Conservation (phyloP, 805 yeast species). For the Ogataea kodamae region DNA sequence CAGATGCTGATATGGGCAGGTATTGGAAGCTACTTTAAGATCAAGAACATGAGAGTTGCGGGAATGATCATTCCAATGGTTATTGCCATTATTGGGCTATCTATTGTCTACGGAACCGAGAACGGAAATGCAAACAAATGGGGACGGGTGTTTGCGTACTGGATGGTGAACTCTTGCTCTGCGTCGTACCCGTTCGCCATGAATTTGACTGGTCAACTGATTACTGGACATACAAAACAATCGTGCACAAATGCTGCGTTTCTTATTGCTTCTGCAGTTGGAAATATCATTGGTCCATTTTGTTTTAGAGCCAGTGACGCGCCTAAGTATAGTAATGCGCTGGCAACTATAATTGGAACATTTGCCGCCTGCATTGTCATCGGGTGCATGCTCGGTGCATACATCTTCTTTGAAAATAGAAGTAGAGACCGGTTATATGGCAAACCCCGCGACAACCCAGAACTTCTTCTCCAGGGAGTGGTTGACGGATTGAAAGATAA, state of each 20-base stretch:
- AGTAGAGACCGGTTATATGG: constrained; percentile 35
- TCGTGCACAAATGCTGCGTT: constrained; percentile 40
- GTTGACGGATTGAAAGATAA: constrained; percentile 32
- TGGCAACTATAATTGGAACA: constrained; percentile 35
- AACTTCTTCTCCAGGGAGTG: constrained; percentile 27
- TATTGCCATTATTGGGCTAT: constrained; percentile 24
- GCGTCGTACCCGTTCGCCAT: constrained; percentile 27
- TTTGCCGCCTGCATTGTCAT: constrained; percentile 37
- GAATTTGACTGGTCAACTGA: constrained; percentile 32
- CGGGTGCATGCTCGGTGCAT: constrained; percentile 30
- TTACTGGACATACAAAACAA: constrained; percentile 53
- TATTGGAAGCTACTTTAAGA: constrained; percentile 13
- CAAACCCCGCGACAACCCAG: constrained; percentile 25
- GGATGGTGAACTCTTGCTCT: constrained; percentile 32
- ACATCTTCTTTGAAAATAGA: constrained; percentile 37
- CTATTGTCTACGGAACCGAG: constrained; percentile 27
- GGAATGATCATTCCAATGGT: constrained; percentile 24
- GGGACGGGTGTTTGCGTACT: constrained; percentile 31
- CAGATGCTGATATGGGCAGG: constrained; percentile 21
- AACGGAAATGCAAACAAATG: constrained; percentile 23
- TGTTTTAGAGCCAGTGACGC: constrained; percentile 44
- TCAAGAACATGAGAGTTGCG: constrained; percentile 21
- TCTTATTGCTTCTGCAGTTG: constrained; percentile 37
- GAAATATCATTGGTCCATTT: constrained; percentile 53
- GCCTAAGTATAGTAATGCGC: constrained; percentile 41